Evolutionary conservation across 352 stramenopile genomes (phyloP), one percentile per base, ranked within the genome.

Genomic region (Pythium scleroteichum): DNA sequence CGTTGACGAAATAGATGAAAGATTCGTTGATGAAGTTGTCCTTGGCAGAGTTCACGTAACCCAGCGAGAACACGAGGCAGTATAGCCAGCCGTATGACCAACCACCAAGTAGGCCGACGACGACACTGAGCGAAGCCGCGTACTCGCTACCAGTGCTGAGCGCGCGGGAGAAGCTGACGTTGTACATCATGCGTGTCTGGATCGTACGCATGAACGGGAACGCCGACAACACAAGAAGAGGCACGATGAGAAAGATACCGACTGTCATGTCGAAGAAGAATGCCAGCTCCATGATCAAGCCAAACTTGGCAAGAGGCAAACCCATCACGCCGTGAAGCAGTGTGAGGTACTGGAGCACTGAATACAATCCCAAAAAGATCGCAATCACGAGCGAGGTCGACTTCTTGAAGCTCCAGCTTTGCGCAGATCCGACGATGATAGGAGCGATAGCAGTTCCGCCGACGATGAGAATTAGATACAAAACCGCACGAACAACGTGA

Each of bases 141-240:
- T 83, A 92, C 48, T 96, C 85, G 61, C 85, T 92, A 24, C 84
- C 87, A 39, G 83, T 88, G 58, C 85, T 93, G 56, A 96, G 59
- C 0, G 85, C 82, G 41, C 82, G 82, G 14, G 87, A 94, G 45
- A 96, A 96, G 40, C 87, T 85, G 19, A 86, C 85, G 55, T 96
- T 96, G 69, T 96, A 96, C 87, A 96, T 96, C 85, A 96, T 96
- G 29, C 87, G 85, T 38, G 87, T 94, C 53, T 96, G 87, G 53
- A 94, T 90, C 9, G 85, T 94, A 38, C 80, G 84, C 85, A 96
- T 94, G 63, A 94, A 96, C 20, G 85, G 87, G 58, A 96, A 85
- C 19, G 81, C 84, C 42, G 85, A 94, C 4, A 96, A 32, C 19
- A 94, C 41, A 40, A 94, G 45, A 17, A 96, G 73, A 22, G 85